A percentile compares a stretch with the other conserved stretches of the same genome.
phyloP scores from a whole-genome alignment of 345 rosid species.

The Orychophragmus violaceus region DNA sequence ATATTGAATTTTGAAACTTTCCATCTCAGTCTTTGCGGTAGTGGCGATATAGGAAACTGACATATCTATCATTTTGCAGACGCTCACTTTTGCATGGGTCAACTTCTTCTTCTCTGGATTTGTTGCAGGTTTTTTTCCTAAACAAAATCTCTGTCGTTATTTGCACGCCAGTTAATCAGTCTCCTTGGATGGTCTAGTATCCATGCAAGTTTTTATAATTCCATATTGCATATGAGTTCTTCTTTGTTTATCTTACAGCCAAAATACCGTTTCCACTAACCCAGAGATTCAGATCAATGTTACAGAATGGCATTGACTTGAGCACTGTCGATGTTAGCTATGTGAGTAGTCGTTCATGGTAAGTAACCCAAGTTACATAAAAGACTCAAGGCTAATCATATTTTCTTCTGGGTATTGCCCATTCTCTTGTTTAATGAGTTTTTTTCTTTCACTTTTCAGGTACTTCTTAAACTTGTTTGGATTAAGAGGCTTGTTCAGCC shows the following conservation, averaged over 20 bases:
- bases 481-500: constrained; percentile 90
- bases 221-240: not conserved
- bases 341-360: constrained; percentile 98
- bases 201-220: not conserved
- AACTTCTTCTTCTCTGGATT: constrained; percentile 99
- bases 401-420: constrained; percentile 2
- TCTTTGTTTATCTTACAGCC: constrained; percentile 39
- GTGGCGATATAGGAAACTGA: constrained; percentile 6
- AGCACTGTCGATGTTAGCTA: constrained; percentile 98
- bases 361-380: constrained; percentile 13
- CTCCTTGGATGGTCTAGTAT: not conserved
- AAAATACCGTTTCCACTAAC: constrained; percentile 97
- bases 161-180: not conserved
- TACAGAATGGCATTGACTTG: constrained; percentile 97
- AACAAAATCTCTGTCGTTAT: not conserved
- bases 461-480: constrained; percentile 95
- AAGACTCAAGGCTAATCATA: not conserved
- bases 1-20: not conserved
- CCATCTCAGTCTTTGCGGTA: not conserved
- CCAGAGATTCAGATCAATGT: constrained; percentile 93
- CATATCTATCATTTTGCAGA: constrained; percentile 46
- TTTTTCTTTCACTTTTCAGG: constrained; percentile 37
- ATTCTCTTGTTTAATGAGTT: constrained; percentile 3
- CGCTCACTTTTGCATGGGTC: constrained; percentile 97
- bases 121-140: constrained; percentile 51